These are phyloP conservation scores for Trametes gibbosa DNA, from an alignment of 768 basidiomycete genomes.

Conservation along the genomic window DNA sequence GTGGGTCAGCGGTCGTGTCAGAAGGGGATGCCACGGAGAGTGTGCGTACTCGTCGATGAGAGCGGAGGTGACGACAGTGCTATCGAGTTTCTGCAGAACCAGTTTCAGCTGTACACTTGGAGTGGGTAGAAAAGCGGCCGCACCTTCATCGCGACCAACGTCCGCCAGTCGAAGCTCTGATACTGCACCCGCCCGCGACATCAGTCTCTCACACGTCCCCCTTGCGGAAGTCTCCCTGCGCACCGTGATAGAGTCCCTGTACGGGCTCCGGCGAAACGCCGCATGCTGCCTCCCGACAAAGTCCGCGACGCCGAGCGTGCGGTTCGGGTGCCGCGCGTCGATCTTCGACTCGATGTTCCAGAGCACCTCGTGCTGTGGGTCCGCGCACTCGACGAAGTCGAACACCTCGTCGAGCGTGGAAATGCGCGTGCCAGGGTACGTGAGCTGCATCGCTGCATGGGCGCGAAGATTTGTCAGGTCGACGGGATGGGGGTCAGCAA, in stretches of 20 bases:
- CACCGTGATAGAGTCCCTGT: conserved; percentile 62
- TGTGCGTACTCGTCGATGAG: conserved; percentile 59
- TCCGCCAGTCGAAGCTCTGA: conserved; percentile 84
- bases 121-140: not conserved
- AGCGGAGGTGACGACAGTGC: conserved; percentile 56
- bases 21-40: not conserved
- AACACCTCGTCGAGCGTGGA: conserved; percentile 75
- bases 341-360: conserved; percentile 85
- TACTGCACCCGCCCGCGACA: conserved; percentile 40
- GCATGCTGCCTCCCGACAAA: conserved; percentile 64
- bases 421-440: conserved; percentile 67
- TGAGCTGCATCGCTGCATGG: conserved; percentile 59
- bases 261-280: conserved; percentile 57
- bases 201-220: not conserved
- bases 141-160: conserved; percentile 70
- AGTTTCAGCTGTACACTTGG: not conserved
- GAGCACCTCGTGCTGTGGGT: conserved; percentile 54
- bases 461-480: not conserved
- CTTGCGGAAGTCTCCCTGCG: conserved; percentile 18
- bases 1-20: not conserved
- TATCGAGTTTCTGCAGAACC: conserved; percentile 47
- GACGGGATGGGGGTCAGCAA: not conserved
- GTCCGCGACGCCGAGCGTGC: conserved; percentile 51
- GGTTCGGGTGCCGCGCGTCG: conserved; percentile 49
- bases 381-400: conserved; percentile 71